These are phyloP conservation scores for Plantago coronopus DNA, from an alignment of 305 asterid species.

Conservation along the genomic window DNA sequence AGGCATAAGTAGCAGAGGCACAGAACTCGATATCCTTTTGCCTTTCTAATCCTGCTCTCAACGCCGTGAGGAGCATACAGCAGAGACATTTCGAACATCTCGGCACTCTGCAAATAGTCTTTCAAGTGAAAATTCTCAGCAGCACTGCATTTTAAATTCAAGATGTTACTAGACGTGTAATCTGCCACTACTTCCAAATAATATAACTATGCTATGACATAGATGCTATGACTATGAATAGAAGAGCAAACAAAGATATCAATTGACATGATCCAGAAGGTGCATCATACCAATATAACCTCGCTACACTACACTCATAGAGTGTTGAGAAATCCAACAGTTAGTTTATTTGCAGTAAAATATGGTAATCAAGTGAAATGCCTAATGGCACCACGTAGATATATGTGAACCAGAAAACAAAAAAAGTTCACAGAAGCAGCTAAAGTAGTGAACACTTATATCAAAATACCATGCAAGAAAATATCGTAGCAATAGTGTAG, in stretches of 20 bases:
- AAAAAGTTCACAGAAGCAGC: background rate
- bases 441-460: background rate
- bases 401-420: constrained; percentile 12
- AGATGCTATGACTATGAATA: background rate
- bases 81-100: constrained; percentile 82
- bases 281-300: background rate
- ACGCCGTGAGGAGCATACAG: constrained; percentile 72
- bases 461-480: constrained; percentile 12
- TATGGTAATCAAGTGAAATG: constrained; percentile 1
- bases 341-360: constrained; percentile 16
- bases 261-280: constrained; percentile 9
- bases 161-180: constrained; percentile 12
- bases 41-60: constrained; percentile 70
- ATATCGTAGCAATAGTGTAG: background rate
- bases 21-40: constrained; percentile 85
- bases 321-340: background rate
- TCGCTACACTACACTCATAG: background rate
- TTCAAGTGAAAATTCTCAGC: constrained; percentile 78
- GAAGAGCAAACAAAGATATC: constrained; percentile 16
- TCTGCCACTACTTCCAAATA: background rate
- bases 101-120: constrained; percentile 70
- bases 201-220: background rate
- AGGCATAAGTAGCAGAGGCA: constrained; percentile 86
- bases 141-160: constrained; percentile 51
- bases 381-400: background rate